phyloP scores from a whole-genome alignment of 2,329 filamentous ascomycete species.

The Aspergillus sojae region DNA sequence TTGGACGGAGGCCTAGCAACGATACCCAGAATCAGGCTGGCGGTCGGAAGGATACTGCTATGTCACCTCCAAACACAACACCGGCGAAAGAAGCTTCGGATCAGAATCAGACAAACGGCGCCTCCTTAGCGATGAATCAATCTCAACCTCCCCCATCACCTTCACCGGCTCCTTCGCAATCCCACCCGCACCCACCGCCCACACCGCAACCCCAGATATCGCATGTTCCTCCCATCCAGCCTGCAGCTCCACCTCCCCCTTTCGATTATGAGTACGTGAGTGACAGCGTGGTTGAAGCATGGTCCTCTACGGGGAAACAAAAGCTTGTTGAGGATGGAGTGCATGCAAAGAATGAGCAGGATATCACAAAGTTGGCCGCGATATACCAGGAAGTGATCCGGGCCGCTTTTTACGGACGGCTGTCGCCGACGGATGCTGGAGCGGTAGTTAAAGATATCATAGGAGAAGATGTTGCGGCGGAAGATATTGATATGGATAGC shows the following conservation, averaged over 20 bases:
- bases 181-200: conserved; percentile 19
- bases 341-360: conserved; percentile 67
- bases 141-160: conserved; percentile 24
- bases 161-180: conserved; percentile 21
- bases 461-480: conserved; percentile 53
- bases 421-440: conserved; percentile 72
- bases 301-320: conserved; percentile 69
- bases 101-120: conserved; percentile 32
- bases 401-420: conserved; percentile 69
- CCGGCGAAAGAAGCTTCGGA: conserved; percentile 34
- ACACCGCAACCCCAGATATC: conserved; percentile 15
- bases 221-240: conserved; percentile 17
- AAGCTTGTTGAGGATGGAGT: conserved; percentile 67
- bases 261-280: conserved; percentile 79
- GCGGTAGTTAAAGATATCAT: conserved; percentile 73
- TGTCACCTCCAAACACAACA: conserved; percentile 34
- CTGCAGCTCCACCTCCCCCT: conserved; percentile 29
- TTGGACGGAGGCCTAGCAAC: conserved; percentile 37
- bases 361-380: conserved; percentile 68
- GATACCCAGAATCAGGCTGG: conserved; percentile 39
- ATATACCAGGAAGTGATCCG: conserved; percentile 85
- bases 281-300: conserved; percentile 66
- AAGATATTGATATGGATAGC: conserved; percentile 51
- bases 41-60: conserved; percentile 32
- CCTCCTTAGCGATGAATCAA: conserved; percentile 16